Evolutionary conservation across 768 basidiomycete species (phyloP).

Genomic region (Mycena maculata): DNA sequence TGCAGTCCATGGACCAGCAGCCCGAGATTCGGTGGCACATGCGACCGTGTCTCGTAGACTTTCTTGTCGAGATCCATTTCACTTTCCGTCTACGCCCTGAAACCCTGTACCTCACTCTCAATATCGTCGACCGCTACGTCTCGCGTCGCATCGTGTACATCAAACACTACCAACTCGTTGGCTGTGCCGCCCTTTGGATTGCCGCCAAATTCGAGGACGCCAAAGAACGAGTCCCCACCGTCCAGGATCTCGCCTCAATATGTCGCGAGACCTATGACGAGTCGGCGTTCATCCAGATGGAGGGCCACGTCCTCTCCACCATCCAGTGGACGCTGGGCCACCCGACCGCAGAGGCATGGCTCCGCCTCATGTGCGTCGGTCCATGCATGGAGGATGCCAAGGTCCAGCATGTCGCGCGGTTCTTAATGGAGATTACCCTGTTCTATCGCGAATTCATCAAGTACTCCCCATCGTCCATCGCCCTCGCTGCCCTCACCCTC

Average conservation of each 20-base stretch:
- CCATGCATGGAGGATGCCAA: slow-evolving; percentile 84
- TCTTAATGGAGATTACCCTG: slow-evolving; percentile 99
- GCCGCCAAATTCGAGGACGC: slow-evolving; percentile 99
- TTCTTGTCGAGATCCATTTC: slow-evolving; percentile 98
- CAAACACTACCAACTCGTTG: slow-evolving; percentile 99
- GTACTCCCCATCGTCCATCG: slow-evolving; percentile 87
- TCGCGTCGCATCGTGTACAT: slow-evolving; percentile 98
- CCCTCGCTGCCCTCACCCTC: slow-evolving; percentile 88
- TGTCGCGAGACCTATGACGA: slow-evolving; percentile 98
- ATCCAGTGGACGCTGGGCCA: slow-evolving; percentile 98
- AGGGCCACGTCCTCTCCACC: slow-evolving; percentile 94
- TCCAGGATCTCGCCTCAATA: slow-evolving; percentile 93
- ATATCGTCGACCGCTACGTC: slow-evolving; percentile 99
- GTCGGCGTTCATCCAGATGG: slow-evolving; percentile 99
- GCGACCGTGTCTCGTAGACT: slow-evolving; percentile 98
- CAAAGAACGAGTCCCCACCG: slow-evolving; percentile 97
- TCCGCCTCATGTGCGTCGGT: slow-evolving; percentile 84
- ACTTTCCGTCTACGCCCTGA: slow-evolving; percentile 98
- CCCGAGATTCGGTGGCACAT: slow-evolving; percentile 99
- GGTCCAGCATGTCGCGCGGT: slow-evolving; percentile 95
- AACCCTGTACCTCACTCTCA: slow-evolving; percentile 97
- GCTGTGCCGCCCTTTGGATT: slow-evolving; percentile 98
- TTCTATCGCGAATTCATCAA: slow-evolving; percentile 97
- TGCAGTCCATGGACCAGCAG: slow-evolving; percentile 98
- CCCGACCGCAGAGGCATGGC: slow-evolving; percentile 98